These are phyloP conservation scores for Fragilaria crotonensis DNA, from an alignment of 108 stramenopile genomes.

Conservation along the genomic window DNA sequence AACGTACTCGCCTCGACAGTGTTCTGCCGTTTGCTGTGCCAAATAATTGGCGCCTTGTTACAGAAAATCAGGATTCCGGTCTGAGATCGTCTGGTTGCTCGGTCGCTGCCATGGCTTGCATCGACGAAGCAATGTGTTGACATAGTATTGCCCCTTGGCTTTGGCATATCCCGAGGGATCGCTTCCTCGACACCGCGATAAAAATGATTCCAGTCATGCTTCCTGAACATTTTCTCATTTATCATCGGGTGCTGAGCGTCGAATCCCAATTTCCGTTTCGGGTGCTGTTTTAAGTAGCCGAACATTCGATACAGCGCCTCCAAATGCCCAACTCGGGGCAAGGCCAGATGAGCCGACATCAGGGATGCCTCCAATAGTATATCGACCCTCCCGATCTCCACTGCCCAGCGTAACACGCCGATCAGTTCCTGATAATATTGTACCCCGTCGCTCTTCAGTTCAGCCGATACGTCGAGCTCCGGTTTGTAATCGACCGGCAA, in stretches of 20 bases:
- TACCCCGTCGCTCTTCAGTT: too few relatives aligned
- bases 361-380: slow-evolving; percentile 17
- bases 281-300: slow-evolving; percentile 15
- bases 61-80: too few relatives aligned
- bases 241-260: slow-evolving; percentile 1
- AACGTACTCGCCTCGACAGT: too few relatives aligned
- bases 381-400: slow-evolving; percentile 21
- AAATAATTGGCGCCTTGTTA: too few relatives aligned
- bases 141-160: too few relatives aligned
- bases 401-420: slow-evolving; percentile 31
- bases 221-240: neutral
- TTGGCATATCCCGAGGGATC: slow-evolving; percentile 1
- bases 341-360: slow-evolving; percentile 15
- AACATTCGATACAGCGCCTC: slow-evolving; percentile 19
- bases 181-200: slow-evolving; percentile 14
- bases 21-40: too few relatives aligned
- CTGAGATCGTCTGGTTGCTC: too few relatives aligned
- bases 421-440: slow-evolving; percentile 22
- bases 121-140: too few relatives aligned
- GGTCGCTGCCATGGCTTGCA: too few relatives aligned
- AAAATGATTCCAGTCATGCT: neutral
- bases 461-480: slow-evolving; percentile 1
- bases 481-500: slow-evolving; percentile 4
- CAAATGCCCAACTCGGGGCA: slow-evolving; percentile 25
- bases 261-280: slow-evolving; percentile 5